phyloP scores from a whole-genome alignment of 306 rosid genomes.

The Begonia masoniana region DNA sequence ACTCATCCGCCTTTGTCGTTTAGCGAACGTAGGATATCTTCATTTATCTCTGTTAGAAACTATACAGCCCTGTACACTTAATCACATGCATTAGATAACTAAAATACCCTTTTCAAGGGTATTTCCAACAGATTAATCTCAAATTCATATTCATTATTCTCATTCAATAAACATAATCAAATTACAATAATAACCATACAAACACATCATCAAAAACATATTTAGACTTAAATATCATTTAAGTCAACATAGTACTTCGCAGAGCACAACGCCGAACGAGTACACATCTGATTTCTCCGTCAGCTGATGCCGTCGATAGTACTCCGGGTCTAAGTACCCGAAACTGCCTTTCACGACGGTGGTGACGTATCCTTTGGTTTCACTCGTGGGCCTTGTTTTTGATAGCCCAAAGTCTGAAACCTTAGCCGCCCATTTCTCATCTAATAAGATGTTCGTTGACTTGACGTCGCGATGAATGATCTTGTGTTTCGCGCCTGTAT shows the following conservation, averaged over 20 bases:
- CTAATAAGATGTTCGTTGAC: slow-evolving; percentile 19
- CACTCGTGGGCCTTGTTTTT: slow-evolving; percentile 6
- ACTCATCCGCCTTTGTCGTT: no score
- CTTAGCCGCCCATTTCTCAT: slow-evolving; percentile 25
- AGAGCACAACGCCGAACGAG: slow-evolving; percentile 32
- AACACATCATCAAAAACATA: no score
- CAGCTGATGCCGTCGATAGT: slow-evolving; percentile 12
- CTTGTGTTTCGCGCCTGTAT: neutral
- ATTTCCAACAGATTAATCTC: no score
- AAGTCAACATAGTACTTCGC: slow-evolving; percentile 24
- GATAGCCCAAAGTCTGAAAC: slow-evolving; percentile 38
- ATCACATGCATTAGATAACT: no score
- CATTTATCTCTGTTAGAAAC: no score
- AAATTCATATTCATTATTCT: no score
- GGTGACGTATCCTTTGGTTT: slow-evolving; percentile 17
- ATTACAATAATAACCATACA: no score
- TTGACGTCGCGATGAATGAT: slow-evolving; percentile 30
- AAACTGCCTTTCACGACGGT: slow-evolving; percentile 31
- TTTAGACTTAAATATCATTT: no score
- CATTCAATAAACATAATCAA: no score
- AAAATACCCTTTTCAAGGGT: no score
- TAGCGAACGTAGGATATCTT: no score
- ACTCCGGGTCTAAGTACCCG: slow-evolving; percentile 39
- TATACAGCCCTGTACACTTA: no score
- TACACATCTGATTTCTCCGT: slow-evolving; percentile 34